Percentiles rank a stretch among this genome's conserved stretches.
These are phyloP conservation scores for Aspergillus phoenicis DNA, from an alignment of 2,329 filamentous ascomycete genomes.

Conservation along the genomic window DNA sequence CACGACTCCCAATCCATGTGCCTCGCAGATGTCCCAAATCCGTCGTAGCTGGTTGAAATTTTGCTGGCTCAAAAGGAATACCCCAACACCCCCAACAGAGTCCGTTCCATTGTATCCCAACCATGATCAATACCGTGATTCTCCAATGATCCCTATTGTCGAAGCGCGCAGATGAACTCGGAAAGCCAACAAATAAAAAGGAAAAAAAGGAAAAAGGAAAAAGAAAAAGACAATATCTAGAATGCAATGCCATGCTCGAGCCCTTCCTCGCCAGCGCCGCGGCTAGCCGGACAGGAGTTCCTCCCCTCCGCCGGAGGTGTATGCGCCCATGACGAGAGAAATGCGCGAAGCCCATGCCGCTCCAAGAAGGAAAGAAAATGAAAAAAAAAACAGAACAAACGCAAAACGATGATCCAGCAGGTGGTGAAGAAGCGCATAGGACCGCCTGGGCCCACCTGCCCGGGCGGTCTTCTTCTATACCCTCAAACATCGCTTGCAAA, in stretches of 20 bases:
- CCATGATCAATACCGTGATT: constrained; percentile 44
- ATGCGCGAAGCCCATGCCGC: constrained; percentile 17
- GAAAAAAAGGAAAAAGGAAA: constrained; percentile 26
- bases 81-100: constrained; percentile 45
- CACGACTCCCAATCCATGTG: constrained; percentile 33
- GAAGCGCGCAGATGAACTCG: constrained; percentile 35
- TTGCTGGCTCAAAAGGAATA: constrained; percentile 41
- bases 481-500: constrained; percentile 31
- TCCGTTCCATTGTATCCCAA: constrained; percentile 43
- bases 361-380: constrained; percentile 4
- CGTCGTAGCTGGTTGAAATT: constrained; percentile 27
- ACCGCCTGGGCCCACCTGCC: constrained; percentile 23
- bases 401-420: not conserved
- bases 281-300: not conserved
- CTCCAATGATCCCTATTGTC: constrained; percentile 42
- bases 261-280: not conserved
- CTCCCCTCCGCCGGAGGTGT: constrained; percentile 1
- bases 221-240: constrained; percentile 31
- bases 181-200: constrained; percentile 25
- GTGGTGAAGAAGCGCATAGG: constrained; percentile 13
- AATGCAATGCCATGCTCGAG: constrained; percentile 28
- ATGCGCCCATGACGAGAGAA: constrained; percentile 13
- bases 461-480: constrained; percentile 27
- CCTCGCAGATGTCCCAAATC: constrained; percentile 29
- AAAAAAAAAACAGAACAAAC: constrained; percentile 6